These are phyloP conservation scores for Rubroshorea leprosula DNA, from an alignment of 345 rosid genomes.

Conservation along the genomic window DNA sequence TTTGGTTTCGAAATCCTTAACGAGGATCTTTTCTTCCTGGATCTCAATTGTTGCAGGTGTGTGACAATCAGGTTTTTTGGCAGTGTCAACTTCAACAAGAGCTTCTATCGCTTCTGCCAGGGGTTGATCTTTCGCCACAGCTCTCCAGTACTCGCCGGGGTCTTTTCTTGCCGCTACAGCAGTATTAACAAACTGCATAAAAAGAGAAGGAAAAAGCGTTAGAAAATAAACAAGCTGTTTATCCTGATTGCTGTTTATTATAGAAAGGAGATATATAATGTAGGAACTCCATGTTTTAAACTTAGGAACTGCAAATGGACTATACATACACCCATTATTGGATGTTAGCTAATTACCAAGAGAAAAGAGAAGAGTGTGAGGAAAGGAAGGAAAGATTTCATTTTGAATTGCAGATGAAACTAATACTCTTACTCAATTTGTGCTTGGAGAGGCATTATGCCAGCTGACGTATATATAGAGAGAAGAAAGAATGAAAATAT, in stretches of 20 bases:
- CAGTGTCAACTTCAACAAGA: not conserved
- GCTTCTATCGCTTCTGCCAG: slow-evolving; percentile 18
- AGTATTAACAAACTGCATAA: slow-evolving; percentile 3
- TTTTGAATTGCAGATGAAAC: not conserved
- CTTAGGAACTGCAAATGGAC: too few species aligned
- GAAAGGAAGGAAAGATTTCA: slow-evolving; percentile 1
- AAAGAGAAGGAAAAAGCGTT: not conserved
- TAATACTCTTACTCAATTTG: not conserved
- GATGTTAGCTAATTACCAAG: not conserved
- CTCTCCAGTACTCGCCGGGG: slow-evolving; percentile 23
- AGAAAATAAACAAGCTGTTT: not conserved
- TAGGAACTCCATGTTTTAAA: too few species aligned
- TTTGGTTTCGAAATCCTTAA: slow-evolving; percentile 8
- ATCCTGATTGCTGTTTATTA: too few species aligned
- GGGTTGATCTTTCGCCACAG: slow-evolving; percentile 15
- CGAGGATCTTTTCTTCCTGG: not conserved
- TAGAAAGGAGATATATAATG: too few species aligned
- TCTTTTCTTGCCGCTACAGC: slow-evolving; percentile 20
- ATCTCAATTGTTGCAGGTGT: not conserved
- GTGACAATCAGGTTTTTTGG: not conserved
- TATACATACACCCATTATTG: too few species aligned
- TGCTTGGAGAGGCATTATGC: too few species aligned
- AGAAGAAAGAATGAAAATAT: too few species aligned
- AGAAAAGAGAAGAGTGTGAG: not conserved
- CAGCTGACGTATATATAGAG: not conserved